Conservation (phyloP, 768 basidiomycete species). For the Mycena pura region DNA sequence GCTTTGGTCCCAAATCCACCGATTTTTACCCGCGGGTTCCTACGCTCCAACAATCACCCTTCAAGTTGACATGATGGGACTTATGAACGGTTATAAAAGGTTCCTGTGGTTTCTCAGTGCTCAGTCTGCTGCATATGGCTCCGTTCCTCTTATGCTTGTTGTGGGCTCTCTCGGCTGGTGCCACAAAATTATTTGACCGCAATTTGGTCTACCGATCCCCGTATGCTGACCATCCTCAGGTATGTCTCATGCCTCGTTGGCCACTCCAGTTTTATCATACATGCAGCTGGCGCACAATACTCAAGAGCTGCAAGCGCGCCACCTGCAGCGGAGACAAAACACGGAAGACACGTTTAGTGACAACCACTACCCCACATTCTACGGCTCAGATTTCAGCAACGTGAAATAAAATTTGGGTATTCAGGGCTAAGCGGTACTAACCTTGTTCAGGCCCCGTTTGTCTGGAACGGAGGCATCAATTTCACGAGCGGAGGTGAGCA, state of each 20-base stretch:
- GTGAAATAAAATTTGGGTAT: conserved; percentile 33
- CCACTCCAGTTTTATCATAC: neutral
- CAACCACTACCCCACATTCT: conserved; percentile 57
- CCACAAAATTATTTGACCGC: conserved; percentile 38
- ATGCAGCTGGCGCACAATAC: conserved; percentile 49
- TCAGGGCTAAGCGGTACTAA: neutral
- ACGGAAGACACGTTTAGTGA: conserved; percentile 49
- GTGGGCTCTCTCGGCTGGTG: conserved; percentile 20
- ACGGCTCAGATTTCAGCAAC: conserved; percentile 55
- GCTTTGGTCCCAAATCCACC: too few relatives aligned
- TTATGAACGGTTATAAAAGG: conserved; percentile 2
- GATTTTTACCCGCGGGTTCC: too few relatives aligned
- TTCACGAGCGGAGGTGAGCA: conserved; percentile 53
- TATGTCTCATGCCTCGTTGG: conserved; percentile 9
- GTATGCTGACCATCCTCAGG: conserved; percentile 42
- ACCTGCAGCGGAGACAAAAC: conserved; percentile 44
- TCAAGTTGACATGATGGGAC: too few relatives aligned
- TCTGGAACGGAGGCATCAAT: conserved; percentile 58
- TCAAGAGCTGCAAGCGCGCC: conserved; percentile 42
- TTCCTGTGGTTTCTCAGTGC: too few relatives aligned
- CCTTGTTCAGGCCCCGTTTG: conserved; percentile 44
- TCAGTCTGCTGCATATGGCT: neutral
- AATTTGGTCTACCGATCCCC: conserved; percentile 52
- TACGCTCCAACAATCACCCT: too few relatives aligned
- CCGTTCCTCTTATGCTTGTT: conserved; percentile 18